Base-by-base conservation (phyloP, 805 yeast species). In the Pichia eremophila region DNA sequence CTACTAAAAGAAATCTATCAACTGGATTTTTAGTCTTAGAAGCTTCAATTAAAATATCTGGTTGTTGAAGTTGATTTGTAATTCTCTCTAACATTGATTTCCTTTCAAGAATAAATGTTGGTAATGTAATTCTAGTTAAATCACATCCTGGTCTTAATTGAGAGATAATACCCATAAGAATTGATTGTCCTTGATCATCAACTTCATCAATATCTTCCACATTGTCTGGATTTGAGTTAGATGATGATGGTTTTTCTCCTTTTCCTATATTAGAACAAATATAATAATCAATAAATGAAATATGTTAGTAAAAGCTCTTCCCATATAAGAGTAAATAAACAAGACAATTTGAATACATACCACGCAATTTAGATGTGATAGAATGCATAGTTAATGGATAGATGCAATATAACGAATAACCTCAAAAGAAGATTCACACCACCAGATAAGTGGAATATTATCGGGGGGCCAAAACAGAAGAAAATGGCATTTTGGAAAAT, bases 71-170 rank as follows among this genome's bases (percentile, higher is more conserved):
- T 61, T 81, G 85, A 64, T 93, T 93, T 4, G 97, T 85, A 55
- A 93, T 87, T 61, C 99, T 78, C 65, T 93, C 99, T 46, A 93
- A 71, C 98, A 93, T 90, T 2, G 95, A 85, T 67, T 90, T 93
- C 63, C 95, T 83, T 65, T 93, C 99, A 46, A 93, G 71, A 44
- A 93, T 89, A 58, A 93, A 93, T 0, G 99, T 93, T 5, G 99
- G 99, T 45, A 93, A 72, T 0, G 99, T 91, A 54, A 93, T 91
- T 58, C 91, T 76, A 0, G 96, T 75, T 52, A 93, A 72, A 61
- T 93, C 99, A 46, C 85, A 79, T 1, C 98, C 98, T 0, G 95
- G 96, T 56, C 96, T 79, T 60, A 91, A 73, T 66, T 91, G 97
- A 12, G 95, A 71, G 48, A 91, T 93, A 49, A 91, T 87, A 15